Percentiles rank a stretch among this genome's conserved stretches.
These are phyloP conservation scores for Opeltia flavorubescens DNA, from an alignment of 495 filamentous ascomycete species.

Conservation along the genomic window DNA sequence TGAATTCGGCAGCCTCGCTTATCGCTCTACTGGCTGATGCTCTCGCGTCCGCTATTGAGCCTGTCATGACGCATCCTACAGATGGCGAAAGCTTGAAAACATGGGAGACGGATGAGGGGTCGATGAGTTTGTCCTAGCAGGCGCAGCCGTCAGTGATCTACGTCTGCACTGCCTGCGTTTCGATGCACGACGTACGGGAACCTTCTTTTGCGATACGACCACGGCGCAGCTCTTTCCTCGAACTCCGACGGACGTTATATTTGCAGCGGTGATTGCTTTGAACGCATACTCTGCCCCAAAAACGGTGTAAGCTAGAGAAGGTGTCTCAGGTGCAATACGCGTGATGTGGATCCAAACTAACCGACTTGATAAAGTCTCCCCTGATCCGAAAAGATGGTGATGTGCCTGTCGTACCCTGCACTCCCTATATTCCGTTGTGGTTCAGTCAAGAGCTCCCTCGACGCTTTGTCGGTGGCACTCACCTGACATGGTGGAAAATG, in stretches of 20 bases:
- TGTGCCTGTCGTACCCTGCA: slow-evolving; percentile 94
- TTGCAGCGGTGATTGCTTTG: slow-evolving; percentile 97
- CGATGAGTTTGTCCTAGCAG: slow-evolving; percentile 97
- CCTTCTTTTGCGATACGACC: slow-evolving; percentile 97
- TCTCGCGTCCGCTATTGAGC: slow-evolving; percentile 92
- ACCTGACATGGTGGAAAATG: background rate
- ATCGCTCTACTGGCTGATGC: slow-evolving; percentile 83
- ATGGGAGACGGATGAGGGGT: slow-evolving; percentile 91
- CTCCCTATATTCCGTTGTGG: slow-evolving; percentile 46
- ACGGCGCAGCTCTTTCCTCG: slow-evolving; percentile 95
- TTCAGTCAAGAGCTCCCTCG: background rate
- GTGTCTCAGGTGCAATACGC: slow-evolving; percentile 4
- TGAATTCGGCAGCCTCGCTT: slow-evolving; percentile 92
- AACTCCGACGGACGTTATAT: slow-evolving; percentile 94
- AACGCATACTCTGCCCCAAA: slow-evolving; percentile 87
- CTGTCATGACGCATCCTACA: slow-evolving; percentile 96
- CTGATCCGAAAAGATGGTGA: slow-evolving; percentile 99
- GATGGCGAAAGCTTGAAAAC: slow-evolving; percentile 93
- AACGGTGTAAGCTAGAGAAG: background rate
- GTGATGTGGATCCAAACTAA: slow-evolving; percentile 26
- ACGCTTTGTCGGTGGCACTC: background rate
- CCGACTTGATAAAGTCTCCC: slow-evolving; percentile 98
- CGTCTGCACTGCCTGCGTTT: too few relatives aligned
- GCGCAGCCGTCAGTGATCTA: background rate
- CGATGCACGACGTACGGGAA: slow-evolving; percentile 58